phyloP scores from a whole-genome alignment of 148 eudicot species.

The Heliosperma pusillum region DNA sequence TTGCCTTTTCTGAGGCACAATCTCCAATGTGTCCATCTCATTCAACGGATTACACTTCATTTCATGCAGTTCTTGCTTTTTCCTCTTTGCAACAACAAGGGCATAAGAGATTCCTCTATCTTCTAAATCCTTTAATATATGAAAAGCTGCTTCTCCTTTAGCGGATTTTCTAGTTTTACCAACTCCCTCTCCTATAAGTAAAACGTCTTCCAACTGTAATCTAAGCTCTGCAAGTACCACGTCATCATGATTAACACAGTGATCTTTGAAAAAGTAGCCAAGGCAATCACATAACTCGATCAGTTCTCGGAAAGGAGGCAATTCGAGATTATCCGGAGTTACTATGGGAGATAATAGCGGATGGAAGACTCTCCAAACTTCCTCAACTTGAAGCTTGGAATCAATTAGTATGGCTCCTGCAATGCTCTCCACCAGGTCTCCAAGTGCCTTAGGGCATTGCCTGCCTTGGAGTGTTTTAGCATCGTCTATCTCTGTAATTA shows the following conservation, averaged over 20 bases:
- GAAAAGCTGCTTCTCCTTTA: conserved; percentile 75
- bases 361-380: conserved; percentile 76
- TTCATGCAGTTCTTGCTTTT: conserved; percentile 32
- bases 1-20: conserved; percentile 33
- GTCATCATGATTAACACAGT: conserved; percentile 34
- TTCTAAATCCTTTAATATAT: conserved; percentile 60
- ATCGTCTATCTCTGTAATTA: conserved; percentile 40
- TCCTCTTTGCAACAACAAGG: conserved; percentile 32
- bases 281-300: conserved; percentile 75
- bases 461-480: conserved; percentile 37
- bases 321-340: conserved; percentile 89
- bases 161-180: conserved; percentile 63
- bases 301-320: conserved; percentile 75
- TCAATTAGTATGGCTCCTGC: conserved; percentile 87
- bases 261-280: conserved; percentile 71
- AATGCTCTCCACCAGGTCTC: conserved; percentile 89
- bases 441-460: conserved; percentile 83
- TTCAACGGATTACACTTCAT: conserved; percentile 6
- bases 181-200: conserved; percentile 58
- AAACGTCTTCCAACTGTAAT: conserved; percentile 55
- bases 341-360: conserved; percentile 88
- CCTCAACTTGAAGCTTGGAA: conserved; percentile 63
- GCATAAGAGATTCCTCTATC: conserved; percentile 51
- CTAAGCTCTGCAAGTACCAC: conserved; percentile 48
- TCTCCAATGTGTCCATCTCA: background rate